Conservation (phyloP, 441 rosid species). For the Dalechampia spathulata region DNA sequence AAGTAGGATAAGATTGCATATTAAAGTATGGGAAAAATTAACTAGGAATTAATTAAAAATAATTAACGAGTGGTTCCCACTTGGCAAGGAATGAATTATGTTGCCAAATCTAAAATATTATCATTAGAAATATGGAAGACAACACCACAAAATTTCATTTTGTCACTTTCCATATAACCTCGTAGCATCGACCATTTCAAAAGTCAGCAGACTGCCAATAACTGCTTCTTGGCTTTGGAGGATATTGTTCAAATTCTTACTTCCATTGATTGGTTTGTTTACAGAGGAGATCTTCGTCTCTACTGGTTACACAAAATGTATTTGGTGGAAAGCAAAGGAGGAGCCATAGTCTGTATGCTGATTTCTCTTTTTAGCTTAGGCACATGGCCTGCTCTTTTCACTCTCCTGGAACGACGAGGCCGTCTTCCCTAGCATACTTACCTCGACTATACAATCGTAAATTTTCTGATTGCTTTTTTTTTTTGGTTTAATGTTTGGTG, state of each 20-base stretch:
- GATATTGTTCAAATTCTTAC: constrained; percentile 14
- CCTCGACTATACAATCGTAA: constrained; percentile 71
- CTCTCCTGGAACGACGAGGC: constrained; percentile 68
- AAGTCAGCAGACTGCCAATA: too few species aligned
- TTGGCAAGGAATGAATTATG: too few species aligned
- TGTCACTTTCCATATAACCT: too few species aligned
- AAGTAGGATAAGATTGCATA: too few species aligned
- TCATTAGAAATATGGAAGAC: too few species aligned
- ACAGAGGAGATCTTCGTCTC: constrained; percentile 13
- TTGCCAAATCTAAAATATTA: too few species aligned
- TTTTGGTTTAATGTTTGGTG: constrained; percentile 69
- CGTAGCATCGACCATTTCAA: too few species aligned
- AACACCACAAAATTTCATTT: too few species aligned
- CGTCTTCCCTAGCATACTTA: constrained; percentile 91
- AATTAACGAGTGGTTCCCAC: too few species aligned
- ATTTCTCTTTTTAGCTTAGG: constrained; percentile 68
- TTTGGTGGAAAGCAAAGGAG: constrained; percentile 75
- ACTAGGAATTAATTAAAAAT: too few species aligned
- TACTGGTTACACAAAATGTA: too few species aligned
- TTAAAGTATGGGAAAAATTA: too few species aligned
- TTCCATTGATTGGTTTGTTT: constrained; percentile 9
- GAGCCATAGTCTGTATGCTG: constrained; percentile 73
- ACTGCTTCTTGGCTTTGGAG: constrained; percentile 13
- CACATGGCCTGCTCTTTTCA: constrained; percentile 81
- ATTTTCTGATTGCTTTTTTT: constrained; percentile 65